Evolutionary conservation across 2,329 filamentous ascomycete genomes (phyloP).

Genomic region (Cephalotrichum gorgonifer): DNA sequence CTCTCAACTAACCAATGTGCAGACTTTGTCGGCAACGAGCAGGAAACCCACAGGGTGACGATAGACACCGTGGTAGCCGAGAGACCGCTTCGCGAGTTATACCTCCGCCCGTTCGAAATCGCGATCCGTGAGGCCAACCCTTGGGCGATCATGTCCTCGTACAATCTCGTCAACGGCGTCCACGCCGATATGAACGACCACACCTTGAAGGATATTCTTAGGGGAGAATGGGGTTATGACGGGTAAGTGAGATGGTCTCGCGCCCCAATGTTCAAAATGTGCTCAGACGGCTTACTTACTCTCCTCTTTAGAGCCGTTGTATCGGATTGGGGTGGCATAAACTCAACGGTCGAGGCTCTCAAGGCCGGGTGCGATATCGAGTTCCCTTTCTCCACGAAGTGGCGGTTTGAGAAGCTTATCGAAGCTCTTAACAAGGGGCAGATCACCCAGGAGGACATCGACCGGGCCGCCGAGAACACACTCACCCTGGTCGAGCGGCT

Average conservation of each 20-base stretch:
- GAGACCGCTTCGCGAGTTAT: constrained; percentile 56
- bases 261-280: background rate
- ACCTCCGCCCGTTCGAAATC: constrained; percentile 67
- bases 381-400: constrained; percentile 45
- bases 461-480: constrained; percentile 49
- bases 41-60: constrained; percentile 57
- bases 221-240: constrained; percentile 53
- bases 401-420: constrained; percentile 47
- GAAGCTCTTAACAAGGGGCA: constrained; percentile 37
- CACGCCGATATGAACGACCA: constrained; percentile 48
- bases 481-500: constrained; percentile 50
- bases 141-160: constrained; percentile 60
- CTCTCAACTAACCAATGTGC: background rate
- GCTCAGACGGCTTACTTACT: background rate
- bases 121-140: constrained; percentile 58
- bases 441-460: constrained; percentile 37
- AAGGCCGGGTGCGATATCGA: constrained; percentile 47
- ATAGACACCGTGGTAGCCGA: constrained; percentile 56
- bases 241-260: constrained; percentile 26
- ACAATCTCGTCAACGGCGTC: constrained; percentile 56
- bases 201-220: constrained; percentile 44
- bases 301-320: constrained; percentile 27
- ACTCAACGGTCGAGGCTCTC: constrained; percentile 44
- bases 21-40: constrained; percentile 64
- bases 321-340: constrained; percentile 49